A percentile compares a stretch with the other conserved stretches of the same genome.
phyloP scores from a whole-genome alignment of 495 filamentous ascomycete genomes.

The Talaromyces wortmannii region DNA sequence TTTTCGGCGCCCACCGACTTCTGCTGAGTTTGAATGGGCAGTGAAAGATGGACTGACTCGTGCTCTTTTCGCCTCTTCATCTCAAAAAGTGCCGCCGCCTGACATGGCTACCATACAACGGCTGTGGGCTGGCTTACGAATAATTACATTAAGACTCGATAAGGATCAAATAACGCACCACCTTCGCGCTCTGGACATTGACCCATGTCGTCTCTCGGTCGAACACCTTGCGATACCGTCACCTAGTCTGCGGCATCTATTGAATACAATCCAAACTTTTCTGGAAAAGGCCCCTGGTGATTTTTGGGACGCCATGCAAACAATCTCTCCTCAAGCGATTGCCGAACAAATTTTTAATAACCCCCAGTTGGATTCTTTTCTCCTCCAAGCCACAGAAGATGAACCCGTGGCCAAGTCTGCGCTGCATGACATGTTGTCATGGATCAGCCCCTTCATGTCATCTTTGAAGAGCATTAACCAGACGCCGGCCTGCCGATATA shows the following conservation, averaged over 20 bases:
- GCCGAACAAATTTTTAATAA: slow-evolving; percentile 72
- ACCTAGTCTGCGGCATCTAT: slow-evolving; percentile 50
- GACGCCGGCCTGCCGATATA: slow-evolving; percentile 61
- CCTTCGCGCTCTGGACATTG: slow-evolving; percentile 70
- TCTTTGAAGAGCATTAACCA: slow-evolving; percentile 67
- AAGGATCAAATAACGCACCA: slow-evolving; percentile 71
- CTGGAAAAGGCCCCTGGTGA: slow-evolving; percentile 66
- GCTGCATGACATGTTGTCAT: slow-evolving; percentile 57
- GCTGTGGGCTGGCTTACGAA: slow-evolving; percentile 69
- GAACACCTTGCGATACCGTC: slow-evolving; percentile 63
- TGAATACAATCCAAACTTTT: slow-evolving; percentile 59
- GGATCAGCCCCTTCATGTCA: slow-evolving; percentile 66
- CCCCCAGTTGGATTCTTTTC: slow-evolving; percentile 54
- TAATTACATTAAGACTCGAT: slow-evolving; percentile 63
- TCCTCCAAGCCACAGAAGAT: slow-evolving; percentile 48
- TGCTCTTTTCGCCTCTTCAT: slow-evolving; percentile 28
- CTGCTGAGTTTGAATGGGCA: slow-evolving; percentile 75
- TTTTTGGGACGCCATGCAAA: slow-evolving; percentile 82
- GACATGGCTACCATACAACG: slow-evolving; percentile 47
- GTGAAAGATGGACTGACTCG: slow-evolving; percentile 57
- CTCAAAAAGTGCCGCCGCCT: slow-evolving; percentile 25
- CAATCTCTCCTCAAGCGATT: slow-evolving; percentile 65
- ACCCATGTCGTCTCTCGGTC: slow-evolving; percentile 68
- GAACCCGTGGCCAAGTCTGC: slow-evolving; percentile 48
- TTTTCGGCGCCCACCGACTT: slow-evolving; percentile 47